Evolutionary conservation across 2,329 filamentous ascomycete genomes (phyloP).

Genomic region (Apiospora saccharicola): DNA sequence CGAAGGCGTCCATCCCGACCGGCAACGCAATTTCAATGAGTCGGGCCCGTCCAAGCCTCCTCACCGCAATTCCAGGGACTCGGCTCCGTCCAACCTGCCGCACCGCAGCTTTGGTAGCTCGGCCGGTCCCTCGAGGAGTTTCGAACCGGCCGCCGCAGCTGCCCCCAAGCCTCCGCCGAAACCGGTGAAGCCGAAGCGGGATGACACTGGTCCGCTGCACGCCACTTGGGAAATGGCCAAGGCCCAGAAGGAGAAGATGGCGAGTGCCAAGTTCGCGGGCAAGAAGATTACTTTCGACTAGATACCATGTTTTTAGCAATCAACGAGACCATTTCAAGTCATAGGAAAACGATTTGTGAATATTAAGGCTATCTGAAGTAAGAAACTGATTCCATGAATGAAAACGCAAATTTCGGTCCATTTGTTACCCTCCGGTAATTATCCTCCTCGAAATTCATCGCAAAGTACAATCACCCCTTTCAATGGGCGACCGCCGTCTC

Average conservation of each 20-base stretch:
- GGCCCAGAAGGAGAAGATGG: constrained; percentile 64
- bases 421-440: not conserved
- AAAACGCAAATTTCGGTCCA: not conserved
- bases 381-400: not conserved
- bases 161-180: constrained; percentile 35
- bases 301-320: constrained; percentile 31
- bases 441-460: not conserved
- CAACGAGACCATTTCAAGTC: not conserved
- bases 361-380: constrained; percentile 11
- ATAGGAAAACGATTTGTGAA: not conserved
- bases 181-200: constrained; percentile 50
- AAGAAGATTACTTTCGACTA: constrained; percentile 68
- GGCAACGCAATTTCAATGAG: constrained; percentile 45
- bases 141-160: constrained; percentile 30
- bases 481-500: constrained; percentile 7
- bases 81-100: not conserved
- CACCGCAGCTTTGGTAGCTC: not conserved
- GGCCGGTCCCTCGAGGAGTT: constrained; percentile 14
- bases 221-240: constrained; percentile 71
- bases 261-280: constrained; percentile 60
- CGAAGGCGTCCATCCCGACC: constrained; percentile 41
- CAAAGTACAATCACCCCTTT: not conserved
- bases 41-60: not conserved
- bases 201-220: constrained; percentile 63
- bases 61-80: not conserved